A percentile compares a stretch with the other conserved stretches of the same genome.
phyloP scores from a whole-genome alignment of 2,329 filamentous ascomycete genomes.

The Trichoderma semiorbis region DNA sequence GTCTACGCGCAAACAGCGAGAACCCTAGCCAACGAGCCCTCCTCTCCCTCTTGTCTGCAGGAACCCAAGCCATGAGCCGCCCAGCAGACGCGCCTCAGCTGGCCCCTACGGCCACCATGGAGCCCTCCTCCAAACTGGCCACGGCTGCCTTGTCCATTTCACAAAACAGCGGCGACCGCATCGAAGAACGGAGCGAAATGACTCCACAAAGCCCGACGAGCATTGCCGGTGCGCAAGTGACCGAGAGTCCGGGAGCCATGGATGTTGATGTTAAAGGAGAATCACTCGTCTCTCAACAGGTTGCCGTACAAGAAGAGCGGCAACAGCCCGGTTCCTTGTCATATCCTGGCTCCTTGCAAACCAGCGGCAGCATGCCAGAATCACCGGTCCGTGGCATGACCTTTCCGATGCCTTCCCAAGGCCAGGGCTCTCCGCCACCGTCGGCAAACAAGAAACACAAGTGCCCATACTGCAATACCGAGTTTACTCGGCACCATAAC shows the following conservation, averaged over 20 bases:
- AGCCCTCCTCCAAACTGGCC: conserved; percentile 37
- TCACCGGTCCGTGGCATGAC: conserved; percentile 52
- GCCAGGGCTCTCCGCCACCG: conserved; percentile 56
- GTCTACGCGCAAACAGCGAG: conserved; percentile 43
- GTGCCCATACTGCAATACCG: conserved; percentile 92
- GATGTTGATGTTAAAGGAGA: conserved; percentile 48
- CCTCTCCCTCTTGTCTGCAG: conserved; percentile 52
- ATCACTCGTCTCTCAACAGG: conserved; percentile 35
- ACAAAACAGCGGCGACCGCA: conserved; percentile 32
- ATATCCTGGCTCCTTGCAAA: conserved; percentile 51
- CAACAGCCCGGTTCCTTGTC: conserved; percentile 49
- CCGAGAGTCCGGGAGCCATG: conserved; percentile 52
- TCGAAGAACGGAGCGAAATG: conserved; percentile 39
- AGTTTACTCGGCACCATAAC: conserved; percentile 96
- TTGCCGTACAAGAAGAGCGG: conserved; percentile 51
- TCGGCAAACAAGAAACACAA: conserved; percentile 78
- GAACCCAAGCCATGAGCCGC: conserved; percentile 52
- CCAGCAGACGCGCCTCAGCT: conserved; percentile 50
- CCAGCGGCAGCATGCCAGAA: conserved; percentile 41
- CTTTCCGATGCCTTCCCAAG: conserved; percentile 49
- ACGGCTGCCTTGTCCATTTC: conserved; percentile 33
- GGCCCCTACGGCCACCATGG: conserved; percentile 44
- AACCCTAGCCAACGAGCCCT: conserved; percentile 54
- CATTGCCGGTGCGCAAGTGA: conserved; percentile 42
- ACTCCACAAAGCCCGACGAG: conserved; percentile 45